phyloP scores from a whole-genome alignment of 495 filamentous ascomycete species.

The Tuber microsphaerosporum region DNA sequence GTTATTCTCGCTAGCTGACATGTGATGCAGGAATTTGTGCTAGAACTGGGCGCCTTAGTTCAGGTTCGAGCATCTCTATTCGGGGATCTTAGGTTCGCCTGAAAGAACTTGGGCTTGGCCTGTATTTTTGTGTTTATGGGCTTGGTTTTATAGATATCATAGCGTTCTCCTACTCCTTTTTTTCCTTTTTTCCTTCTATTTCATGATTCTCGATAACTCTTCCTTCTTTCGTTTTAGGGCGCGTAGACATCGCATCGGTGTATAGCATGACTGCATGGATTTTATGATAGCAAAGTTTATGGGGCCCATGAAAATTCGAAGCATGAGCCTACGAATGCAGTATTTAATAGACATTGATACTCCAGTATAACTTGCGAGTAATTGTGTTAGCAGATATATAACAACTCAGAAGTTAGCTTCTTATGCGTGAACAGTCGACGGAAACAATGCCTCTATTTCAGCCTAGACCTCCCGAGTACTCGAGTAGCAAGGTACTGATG shows the following conservation, averaged over 20 bases:
- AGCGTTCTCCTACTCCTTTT: background rate
- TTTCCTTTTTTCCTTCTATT: background rate
- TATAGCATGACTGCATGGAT: background rate
- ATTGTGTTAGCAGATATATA: background rate
- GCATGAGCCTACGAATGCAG: background rate
- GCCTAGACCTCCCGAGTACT: background rate
- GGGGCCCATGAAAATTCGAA: background rate
- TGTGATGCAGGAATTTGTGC: conserved; percentile 65
- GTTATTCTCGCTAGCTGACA: conserved; percentile 44
- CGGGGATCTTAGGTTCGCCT: conserved; percentile 67
- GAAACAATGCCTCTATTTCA: background rate
- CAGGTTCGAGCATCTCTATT: conserved; percentile 81
- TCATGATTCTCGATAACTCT: background rate
- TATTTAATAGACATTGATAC: background rate
- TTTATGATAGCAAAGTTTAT: background rate
- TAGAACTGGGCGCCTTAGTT: conserved; percentile 80
- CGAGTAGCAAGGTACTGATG: background rate
- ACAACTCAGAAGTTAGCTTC: background rate
- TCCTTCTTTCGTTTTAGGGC: background rate
- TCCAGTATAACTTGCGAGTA: background rate
- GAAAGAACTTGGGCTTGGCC: conserved; percentile 2
- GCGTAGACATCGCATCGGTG: background rate
- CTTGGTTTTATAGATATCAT: conserved; percentile 19
- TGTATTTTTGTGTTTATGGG: conserved; percentile 8
- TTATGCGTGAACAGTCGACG: background rate